Conservation (phyloP, 2,329 filamentous ascomycete species). For the Huntiella bhutanensis region DNA sequence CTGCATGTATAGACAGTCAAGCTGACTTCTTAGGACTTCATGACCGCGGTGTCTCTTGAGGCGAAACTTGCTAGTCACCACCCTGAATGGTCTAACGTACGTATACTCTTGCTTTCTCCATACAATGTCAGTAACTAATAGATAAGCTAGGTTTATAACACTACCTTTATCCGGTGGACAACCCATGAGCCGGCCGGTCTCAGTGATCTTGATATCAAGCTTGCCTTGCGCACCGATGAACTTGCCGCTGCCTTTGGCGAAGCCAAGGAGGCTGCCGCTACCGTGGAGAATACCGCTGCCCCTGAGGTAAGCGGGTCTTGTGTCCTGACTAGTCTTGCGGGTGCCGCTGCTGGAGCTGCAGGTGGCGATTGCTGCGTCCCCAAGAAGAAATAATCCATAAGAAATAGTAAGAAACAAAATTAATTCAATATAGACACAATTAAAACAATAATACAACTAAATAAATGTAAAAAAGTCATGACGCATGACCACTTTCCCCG, state of each 20-base stretch:
- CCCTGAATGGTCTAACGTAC: constrained; percentile 58
- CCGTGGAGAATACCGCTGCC: constrained; percentile 14
- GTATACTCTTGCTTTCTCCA: constrained; percentile 13
- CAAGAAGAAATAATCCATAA: constrained; percentile 18
- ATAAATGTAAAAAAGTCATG: constrained; percentile 4
- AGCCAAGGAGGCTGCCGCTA: constrained; percentile 3
- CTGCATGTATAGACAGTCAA: no score
- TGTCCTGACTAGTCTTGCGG: constrained; percentile 25
- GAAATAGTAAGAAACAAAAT: not conserved
- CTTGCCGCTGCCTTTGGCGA: constrained; percentile 39
- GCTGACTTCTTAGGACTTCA: constrained; percentile 35
- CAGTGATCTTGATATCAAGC: constrained; percentile 40
- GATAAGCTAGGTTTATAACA: constrained; percentile 43
- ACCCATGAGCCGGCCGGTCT: constrained; percentile 49
- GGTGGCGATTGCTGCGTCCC: constrained; percentile 34
- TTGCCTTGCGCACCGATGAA: constrained; percentile 44
- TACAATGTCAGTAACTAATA: not conserved
- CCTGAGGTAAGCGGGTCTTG: constrained; percentile 16
- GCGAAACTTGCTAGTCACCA: constrained; percentile 53
- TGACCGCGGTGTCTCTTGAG: constrained; percentile 50
- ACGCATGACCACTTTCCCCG: not conserved
- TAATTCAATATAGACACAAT: constrained; percentile 5
- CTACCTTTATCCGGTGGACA: constrained; percentile 52
- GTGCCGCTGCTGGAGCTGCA: constrained; percentile 25
- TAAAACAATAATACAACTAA: constrained; percentile 11